Base-by-base conservation (phyloP, 768 basidiomycete genomes). In the Lentinula sp. region DNA sequence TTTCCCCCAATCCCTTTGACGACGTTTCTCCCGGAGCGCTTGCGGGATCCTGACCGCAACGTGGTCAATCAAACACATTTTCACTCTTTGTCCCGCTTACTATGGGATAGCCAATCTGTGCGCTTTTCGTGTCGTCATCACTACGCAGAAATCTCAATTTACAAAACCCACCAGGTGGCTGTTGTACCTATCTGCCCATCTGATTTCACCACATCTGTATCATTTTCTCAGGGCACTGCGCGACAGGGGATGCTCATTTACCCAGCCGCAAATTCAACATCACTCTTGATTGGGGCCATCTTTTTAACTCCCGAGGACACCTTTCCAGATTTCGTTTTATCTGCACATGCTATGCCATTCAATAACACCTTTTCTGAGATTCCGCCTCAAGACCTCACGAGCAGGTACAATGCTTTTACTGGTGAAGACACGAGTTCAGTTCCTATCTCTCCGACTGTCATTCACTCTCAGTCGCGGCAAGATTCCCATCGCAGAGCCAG, bases 1-100 rank as follows among this genome's bases (percentile, higher is more conserved):
- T 18, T 37, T 3, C 36, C 61, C 16, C 61, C 61, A 46, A 77
- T 81, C 39, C 72, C 83, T 41, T 72, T 84, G 61, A 84, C 83
- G 71, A 85, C 85, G 49, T 82, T 88, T 71, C 81, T 87, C 77
- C 81, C 86, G 12, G 81, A 85, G 66, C 79, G 81, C 36, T 77
- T 84, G 42, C 72, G 81, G 46, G 81, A 85, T 63, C 70, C 79
- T 37, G 75, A 78, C 43, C 69, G 68, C 46, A 78, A 81, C 67
- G 72, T 75, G 59, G 76, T 80, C 61, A 88, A 87, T 67, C 74
- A 80, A 65, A 70, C 78, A 46, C 76, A 72, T 63, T 88, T 87
- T 69, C 79, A 82, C 60, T 76, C 79, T 50, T 73, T 88, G 62
- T 82, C 84, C 33, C 74, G 77, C 20, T 70, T 80, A 48, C 71